A percentile compares a stretch with the other conserved stretches of the same genome.
Evolutionary conservation across 192 early-diverging fungal species (phyloP).

Genomic region (Coemansia erecta): DNA sequence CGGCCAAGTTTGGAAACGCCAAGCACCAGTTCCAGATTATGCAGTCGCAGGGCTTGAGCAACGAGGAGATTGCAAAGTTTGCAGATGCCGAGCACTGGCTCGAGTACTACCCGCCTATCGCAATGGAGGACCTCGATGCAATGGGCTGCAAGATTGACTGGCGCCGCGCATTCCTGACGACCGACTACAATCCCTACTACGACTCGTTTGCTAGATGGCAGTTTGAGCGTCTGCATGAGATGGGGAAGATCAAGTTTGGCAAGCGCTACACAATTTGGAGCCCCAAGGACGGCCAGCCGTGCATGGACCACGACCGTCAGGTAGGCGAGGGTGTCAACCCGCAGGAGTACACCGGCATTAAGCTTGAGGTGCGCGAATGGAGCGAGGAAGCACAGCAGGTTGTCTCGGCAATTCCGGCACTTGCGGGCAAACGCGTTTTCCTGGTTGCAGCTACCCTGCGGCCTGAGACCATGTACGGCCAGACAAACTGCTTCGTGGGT

Average conservation of each 20-base stretch:
- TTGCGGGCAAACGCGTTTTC: slow-evolving; percentile 77
- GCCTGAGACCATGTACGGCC: slow-evolving; percentile 99
- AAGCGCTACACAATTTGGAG: slow-evolving; percentile 98
- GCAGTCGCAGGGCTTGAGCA: slow-evolving; percentile 80
- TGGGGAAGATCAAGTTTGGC: slow-evolving; percentile 90
- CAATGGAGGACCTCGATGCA: slow-evolving; percentile 73
- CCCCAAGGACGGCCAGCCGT: slow-evolving; percentile 90
- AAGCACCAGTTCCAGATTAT: slow-evolving; percentile 98
- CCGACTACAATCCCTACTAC: slow-evolving; percentile 96
- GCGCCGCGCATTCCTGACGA: slow-evolving; percentile 97
- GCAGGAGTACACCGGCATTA: slow-evolving; percentile 96
- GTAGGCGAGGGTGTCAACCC: slow-evolving; percentile 91
- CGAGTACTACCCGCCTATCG: slow-evolving; percentile 89
- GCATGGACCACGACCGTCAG: slow-evolving; percentile 98
- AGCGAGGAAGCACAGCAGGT: slow-evolving; percentile 47
- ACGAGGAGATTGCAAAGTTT: slow-evolving; percentile 90
- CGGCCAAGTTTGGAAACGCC: slow-evolving; percentile 76
- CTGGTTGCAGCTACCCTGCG: slow-evolving; percentile 94
- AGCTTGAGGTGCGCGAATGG: slow-evolving; percentile 80
- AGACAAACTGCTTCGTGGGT: slow-evolving; percentile 97
- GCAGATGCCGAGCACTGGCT: slow-evolving; percentile 90
- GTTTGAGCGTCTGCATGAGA: slow-evolving; percentile 80
- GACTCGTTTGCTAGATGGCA: slow-evolving; percentile 99
- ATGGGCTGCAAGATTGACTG: slow-evolving; percentile 87
- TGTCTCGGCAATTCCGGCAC: slow-evolving; percentile 50